A percentile compares a stretch with the other conserved stretches of the same genome.
phyloP scores from a whole-genome alignment of 176 grass and related monocot genomes.

The Ensete ventricosum region DNA sequence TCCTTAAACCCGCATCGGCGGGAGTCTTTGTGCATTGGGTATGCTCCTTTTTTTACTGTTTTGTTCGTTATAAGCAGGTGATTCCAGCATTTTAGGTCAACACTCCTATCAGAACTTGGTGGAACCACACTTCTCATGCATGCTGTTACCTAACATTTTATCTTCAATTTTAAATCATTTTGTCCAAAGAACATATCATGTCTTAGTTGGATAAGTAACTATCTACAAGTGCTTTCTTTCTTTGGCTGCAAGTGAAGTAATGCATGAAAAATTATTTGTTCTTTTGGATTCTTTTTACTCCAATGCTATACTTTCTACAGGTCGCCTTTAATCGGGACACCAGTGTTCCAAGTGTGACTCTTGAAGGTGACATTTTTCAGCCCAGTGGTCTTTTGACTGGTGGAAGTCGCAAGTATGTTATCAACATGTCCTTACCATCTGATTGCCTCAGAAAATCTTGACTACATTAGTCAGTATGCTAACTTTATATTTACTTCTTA shows the following conservation, averaged over 20 bases:
- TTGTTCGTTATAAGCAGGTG: too few relatives aligned
- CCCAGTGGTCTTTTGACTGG: conserved; percentile 94
- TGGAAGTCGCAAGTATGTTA: conserved; percentile 72
- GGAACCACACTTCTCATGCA: too few relatives aligned
- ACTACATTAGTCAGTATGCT: neutral
- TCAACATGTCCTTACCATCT: neutral
- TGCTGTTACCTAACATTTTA: too few relatives aligned
- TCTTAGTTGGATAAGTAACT: neutral
- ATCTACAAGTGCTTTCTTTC: too few relatives aligned
- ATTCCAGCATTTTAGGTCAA: too few relatives aligned
- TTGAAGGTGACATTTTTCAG: conserved; percentile 86
- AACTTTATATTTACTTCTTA: neutral
- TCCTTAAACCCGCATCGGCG: too few relatives aligned
- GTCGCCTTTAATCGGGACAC: conserved; percentile 66
- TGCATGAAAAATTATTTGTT: neutral
- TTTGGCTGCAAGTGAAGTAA: too few relatives aligned
- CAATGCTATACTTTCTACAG: conserved; percentile 12
- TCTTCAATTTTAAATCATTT: too few relatives aligned
- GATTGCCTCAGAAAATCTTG: neutral
- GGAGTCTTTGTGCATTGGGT: too few relatives aligned
- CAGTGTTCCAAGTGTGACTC: conserved; percentile 67
- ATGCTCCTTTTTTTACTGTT: too few relatives aligned
- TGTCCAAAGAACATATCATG: neutral
- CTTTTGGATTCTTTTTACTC: conserved; percentile 17
- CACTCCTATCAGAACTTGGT: too few relatives aligned